A percentile compares a stretch with the other conserved stretches of the same genome.
phyloP scores from a whole-genome alignment of 805 yeast species.

The Millerozyma miso region DNA sequence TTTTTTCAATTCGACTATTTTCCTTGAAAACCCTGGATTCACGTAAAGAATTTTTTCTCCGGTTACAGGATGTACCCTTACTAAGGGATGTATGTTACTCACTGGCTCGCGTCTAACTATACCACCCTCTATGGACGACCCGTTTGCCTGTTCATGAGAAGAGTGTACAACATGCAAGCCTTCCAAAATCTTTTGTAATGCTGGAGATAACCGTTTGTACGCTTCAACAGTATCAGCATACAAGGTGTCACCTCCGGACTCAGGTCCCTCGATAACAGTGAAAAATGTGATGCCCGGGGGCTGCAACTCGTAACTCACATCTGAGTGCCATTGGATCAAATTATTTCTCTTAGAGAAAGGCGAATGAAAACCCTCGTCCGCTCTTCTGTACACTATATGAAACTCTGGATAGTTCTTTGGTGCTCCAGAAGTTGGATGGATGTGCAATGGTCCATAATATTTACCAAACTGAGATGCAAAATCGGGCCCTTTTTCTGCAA shows the following conservation, averaged over 20 bases:
- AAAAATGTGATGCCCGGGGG: conserved; percentile 39
- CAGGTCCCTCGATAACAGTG: conserved; percentile 34
- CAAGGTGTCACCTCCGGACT: conserved; percentile 38
- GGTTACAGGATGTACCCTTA: conserved; percentile 37
- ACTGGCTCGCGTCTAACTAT: conserved; percentile 33
- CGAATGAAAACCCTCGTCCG: conserved; percentile 11
- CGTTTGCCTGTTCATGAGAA: conserved; percentile 32
- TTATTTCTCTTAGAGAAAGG: conserved; percentile 18
- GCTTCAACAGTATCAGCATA: conserved; percentile 39
- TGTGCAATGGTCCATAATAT: conserved; percentile 37
- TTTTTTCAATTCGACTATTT: conserved; percentile 33
- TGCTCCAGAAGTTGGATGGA: conserved; percentile 43
- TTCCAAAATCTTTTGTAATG: conserved; percentile 28
- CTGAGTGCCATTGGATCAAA: conserved; percentile 33
- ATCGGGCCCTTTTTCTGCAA: conserved; percentile 36
- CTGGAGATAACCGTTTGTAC: conserved; percentile 35
- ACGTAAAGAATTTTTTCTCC: conserved; percentile 33
- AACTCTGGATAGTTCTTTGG: conserved; percentile 29
- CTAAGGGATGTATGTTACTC: conserved; percentile 33
- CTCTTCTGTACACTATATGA: conserved; percentile 24
- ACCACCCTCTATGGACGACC: conserved; percentile 22
- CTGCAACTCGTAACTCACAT: conserved; percentile 37
- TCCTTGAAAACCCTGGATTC: conserved; percentile 31
- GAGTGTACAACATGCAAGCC: conserved; percentile 35
- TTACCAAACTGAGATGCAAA: conserved; percentile 29